phyloP scores from a whole-genome alignment of 1,284 basidiomycete genomes.

The Malassezia brasiliensis region DNA sequence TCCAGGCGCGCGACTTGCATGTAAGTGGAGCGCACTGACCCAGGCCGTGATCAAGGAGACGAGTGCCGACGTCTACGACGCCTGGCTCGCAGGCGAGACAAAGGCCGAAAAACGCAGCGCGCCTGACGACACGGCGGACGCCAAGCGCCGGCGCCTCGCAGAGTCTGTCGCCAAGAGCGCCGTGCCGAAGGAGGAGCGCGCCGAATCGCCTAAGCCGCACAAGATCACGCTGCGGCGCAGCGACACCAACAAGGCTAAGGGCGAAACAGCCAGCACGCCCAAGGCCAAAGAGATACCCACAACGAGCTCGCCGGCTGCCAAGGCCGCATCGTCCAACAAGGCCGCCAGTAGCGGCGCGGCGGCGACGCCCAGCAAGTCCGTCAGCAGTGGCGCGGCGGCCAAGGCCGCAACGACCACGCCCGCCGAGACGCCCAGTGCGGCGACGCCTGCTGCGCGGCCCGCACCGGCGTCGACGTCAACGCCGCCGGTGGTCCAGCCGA shows the following conservation, averaged over 20 bases:
- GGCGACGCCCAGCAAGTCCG: neutral
- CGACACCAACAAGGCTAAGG: neutral
- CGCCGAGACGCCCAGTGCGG: neutral
- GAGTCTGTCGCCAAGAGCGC: neutral
- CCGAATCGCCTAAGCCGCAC: neutral
- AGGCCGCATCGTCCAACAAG: neutral
- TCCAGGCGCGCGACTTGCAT: constrained; percentile 64
- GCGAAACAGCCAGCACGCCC: neutral
- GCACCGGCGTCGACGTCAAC: neutral
- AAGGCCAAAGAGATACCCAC: neutral
- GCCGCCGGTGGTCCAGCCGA: neutral
- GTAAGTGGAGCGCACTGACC: constrained; percentile 46
- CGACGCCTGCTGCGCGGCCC: neutral
- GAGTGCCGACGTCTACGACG: neutral
- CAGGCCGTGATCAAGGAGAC: constrained; percentile 30
- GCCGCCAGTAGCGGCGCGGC: neutral
- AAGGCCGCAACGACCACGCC: neutral
- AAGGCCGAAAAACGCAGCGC: neutral
- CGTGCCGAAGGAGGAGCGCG: neutral
- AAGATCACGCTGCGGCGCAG: constrained; percentile 15
- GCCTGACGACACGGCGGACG: neutral
- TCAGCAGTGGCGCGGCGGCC: neutral
- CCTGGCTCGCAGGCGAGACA: neutral
- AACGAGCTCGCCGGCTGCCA: neutral
- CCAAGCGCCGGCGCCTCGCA: neutral